Conservation (phyloP, 257 asterid genomes). For the Gardenia jasminoides region DNA sequence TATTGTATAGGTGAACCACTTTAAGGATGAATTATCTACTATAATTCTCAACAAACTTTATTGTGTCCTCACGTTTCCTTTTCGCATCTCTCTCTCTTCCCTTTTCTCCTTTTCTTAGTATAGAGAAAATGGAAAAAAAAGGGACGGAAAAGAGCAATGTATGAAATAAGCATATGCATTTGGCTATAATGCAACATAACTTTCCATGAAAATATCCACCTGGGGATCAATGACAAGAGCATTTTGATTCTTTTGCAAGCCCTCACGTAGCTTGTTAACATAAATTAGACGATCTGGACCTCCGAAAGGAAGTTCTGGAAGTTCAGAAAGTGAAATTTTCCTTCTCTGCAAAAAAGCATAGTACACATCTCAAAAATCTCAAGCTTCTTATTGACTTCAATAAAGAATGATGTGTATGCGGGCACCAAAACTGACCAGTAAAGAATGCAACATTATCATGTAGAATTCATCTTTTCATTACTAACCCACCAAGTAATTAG, state of each 20-base stretch:
- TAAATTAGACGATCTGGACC: slow-evolving; percentile 4
- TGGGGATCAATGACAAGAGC: slow-evolving; percentile 23
- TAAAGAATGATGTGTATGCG: not conserved
- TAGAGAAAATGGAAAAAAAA: not conserved
- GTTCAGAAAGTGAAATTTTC: not conserved
- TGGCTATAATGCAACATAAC: not conserved
- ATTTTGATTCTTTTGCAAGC: slow-evolving; percentile 15
- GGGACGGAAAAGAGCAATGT: not conserved
- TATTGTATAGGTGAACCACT: not conserved
- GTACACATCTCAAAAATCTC: not conserved
- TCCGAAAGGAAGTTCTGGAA: slow-evolving; percentile 15
- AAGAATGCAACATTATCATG: not conserved
- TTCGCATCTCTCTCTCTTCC: not conserved
- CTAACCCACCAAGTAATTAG: not conserved
- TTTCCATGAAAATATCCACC: slow-evolving; percentile 2
- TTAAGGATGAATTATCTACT: not conserved
- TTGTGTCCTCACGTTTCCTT: not conserved
- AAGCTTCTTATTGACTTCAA: not conserved
- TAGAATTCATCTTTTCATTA: not conserved
- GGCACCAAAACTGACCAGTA: not conserved
- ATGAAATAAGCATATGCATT: not conserved
- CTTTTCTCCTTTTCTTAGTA: not conserved
- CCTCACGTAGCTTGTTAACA: slow-evolving; percentile 18
- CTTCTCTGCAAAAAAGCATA: slow-evolving; percentile 8
- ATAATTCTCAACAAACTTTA: not conserved